A percentile compares a stretch with the other conserved stretches of the same genome.
phyloP scores from a whole-genome alignment of 768 basidiomycete species.

The Naganishia onofrii region DNA sequence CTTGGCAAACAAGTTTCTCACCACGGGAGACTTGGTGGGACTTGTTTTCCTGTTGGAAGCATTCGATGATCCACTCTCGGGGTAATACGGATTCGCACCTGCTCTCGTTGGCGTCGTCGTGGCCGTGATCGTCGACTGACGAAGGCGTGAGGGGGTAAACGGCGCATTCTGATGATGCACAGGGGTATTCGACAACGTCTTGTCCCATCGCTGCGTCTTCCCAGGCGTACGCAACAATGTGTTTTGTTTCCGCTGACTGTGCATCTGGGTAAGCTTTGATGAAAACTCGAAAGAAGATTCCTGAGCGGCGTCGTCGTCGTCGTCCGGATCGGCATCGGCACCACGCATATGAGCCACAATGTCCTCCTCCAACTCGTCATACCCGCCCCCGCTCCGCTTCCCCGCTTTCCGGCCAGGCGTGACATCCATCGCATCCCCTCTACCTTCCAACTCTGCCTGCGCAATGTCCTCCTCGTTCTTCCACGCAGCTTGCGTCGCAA shows the following conservation, averaged over 20 bases:
- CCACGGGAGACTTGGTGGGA: conserved; percentile 15
- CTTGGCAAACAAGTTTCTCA: conserved; percentile 17
- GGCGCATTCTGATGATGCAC: conserved; percentile 10
- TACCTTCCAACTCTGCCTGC: conserved; percentile 27
- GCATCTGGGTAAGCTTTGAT: conserved; percentile 28
- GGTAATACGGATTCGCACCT: conserved; percentile 17
- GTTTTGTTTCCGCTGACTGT: conserved; percentile 15
- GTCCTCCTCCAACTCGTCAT: conserved; percentile 18
- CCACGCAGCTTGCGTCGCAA: conserved; percentile 26
- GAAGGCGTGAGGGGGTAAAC: not conserved
- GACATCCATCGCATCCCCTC: conserved; percentile 17
- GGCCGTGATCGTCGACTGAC: not conserved
- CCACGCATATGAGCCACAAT: conserved; percentile 18
- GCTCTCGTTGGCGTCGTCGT: not conserved
- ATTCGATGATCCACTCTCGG: conserved; percentile 5
- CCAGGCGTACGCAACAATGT: conserved; percentile 18
- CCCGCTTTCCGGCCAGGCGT: conserved; percentile 15
- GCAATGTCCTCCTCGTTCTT: conserved; percentile 11
- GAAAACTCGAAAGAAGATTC: conserved; percentile 10
- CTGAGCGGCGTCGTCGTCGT: conserved; percentile 2
- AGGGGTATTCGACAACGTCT: conserved; percentile 16
- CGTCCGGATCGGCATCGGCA: conserved; percentile 3
- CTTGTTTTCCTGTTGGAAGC: not conserved
- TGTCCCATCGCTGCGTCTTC: conserved; percentile 18
- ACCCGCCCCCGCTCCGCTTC: not conserved